Conservation (phyloP, 2,329 filamentous ascomycete species). For the Alternaria longipes region DNA sequence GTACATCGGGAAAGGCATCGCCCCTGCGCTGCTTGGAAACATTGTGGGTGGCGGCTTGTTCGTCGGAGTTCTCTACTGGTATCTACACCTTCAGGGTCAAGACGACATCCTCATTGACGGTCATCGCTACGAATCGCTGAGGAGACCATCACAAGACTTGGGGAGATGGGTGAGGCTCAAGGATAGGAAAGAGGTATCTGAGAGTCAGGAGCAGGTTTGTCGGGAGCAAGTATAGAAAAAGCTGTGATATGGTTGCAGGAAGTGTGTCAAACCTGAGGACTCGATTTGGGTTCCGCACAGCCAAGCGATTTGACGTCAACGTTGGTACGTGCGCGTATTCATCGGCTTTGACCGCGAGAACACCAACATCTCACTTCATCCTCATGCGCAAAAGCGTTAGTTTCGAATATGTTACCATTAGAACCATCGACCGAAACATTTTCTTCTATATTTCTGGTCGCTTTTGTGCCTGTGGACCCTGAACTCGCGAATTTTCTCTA, state of each 20-base stretch:
- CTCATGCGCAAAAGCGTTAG: neutral
- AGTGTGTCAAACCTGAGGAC: neutral
- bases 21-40: constrained; percentile 35
- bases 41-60: constrained; percentile 30
- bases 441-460: neutral
- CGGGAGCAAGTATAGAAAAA: neutral
- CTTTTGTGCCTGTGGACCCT: neutral
- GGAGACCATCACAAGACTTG: neutral
- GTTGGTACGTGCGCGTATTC: neutral
- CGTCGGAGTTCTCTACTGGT: constrained; percentile 12
- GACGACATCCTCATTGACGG: constrained; percentile 8
- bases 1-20: constrained; percentile 44
- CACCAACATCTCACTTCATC: neutral
- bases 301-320: neutral
- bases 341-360: neutral
- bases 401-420: neutral
- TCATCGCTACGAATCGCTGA: constrained; percentile 6
- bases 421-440: neutral
- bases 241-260: neutral
- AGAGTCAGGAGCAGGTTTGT: neutral
- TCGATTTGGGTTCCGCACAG: neutral
- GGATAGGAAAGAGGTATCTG: neutral
- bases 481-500: too few species aligned
- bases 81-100: constrained; percentile 13
- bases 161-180: neutral